Evolutionary conservation across 495 filamentous ascomycete genomes (phyloP), one percentile per base, ranked within the genome.

Genomic region (Sordaria brevicollis): DNA sequence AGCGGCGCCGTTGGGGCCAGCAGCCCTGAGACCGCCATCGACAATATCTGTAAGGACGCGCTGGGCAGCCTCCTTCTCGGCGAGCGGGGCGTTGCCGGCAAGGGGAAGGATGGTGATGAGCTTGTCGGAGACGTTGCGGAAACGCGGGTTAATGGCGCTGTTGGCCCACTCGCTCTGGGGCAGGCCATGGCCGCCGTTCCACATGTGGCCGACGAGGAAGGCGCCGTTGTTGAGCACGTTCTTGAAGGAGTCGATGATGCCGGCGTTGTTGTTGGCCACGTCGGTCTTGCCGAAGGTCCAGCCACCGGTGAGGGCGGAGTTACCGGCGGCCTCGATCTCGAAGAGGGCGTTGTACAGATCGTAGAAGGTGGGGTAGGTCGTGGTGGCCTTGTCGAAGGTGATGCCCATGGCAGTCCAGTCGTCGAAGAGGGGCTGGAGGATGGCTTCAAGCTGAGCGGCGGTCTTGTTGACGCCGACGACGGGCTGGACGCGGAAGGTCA

Each of bases 161-260:
- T 79, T 76, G 67, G 62, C 68, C 73, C 74, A 76, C 70, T 79
- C 69, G 33, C 35, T 62, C 31, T 71, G 34, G 1, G 81, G 79
- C 41, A 76, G 71, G 33, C 77, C 80, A 29, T 77, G 69, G 13
- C 85, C 84, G 17, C 83, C 84, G 67, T 81, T 79, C 73, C 85
- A 81, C 70, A 85, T 78, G 73, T 87, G 84, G 1, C 85, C 83
- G 43, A 86, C 77, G n/a, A 85, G 71, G 67, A 82, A 75, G 7
- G 77, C 77, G 21, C 78, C 76, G 6, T 71, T 68, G 33, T 74
- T 65, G n/a, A 79, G 25, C 13, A 80, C 76, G 0, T 78, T 80
- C 73, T 80, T 71, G 68, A 84, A 82, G 0, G 82, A 80, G 0
- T 79, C 67, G 25, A 81, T 76, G 35, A 86, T 78, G 19, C 70